phyloP scores from a whole-genome alignment of 371 early-diverging fungal species.

The Mycotypha africana region DNA sequence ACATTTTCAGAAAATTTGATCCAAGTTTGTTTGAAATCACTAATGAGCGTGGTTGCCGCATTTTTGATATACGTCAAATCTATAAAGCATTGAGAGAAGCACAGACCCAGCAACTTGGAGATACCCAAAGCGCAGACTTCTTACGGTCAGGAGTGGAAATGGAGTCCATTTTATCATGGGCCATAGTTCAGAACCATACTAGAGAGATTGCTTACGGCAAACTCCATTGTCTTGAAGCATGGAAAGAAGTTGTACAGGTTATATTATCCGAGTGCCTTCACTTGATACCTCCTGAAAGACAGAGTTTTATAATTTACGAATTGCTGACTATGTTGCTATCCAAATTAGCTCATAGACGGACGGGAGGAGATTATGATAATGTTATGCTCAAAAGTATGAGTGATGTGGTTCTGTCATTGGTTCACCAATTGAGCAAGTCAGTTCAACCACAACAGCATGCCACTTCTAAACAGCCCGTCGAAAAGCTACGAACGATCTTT shows the following conservation, averaged over 20 bases:
- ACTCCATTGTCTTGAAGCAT: conserved; percentile 62
- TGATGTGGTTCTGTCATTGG: conserved; percentile 49
- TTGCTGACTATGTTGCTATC: conserved; percentile 55
- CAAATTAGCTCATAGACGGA: conserved; percentile 43
- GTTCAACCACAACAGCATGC: too few species aligned
- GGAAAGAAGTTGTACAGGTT: conserved; percentile 77
- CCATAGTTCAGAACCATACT: conserved; percentile 59
- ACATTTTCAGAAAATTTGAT: conserved; percentile 20
- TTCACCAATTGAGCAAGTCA: conserved; percentile 14
- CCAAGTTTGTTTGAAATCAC: conserved; percentile 17
- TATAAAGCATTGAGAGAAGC: conserved; percentile 22
- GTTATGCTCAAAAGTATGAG: conserved; percentile 57
- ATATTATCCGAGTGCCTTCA: conserved; percentile 64
- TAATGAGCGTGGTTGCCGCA: conserved; percentile 53
- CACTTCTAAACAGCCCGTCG: conserved; percentile 45
- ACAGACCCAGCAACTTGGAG: conserved; percentile 1
- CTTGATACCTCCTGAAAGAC: conserved; percentile 48
- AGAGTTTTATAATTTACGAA: conserved; percentile 57
- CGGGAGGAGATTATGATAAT: conserved; percentile 19
- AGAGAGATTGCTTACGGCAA: conserved; percentile 61
- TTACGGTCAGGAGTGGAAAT: conserved; percentile 42
- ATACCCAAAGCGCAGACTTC: conserved; percentile 1
- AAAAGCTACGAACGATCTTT: conserved; percentile 52
- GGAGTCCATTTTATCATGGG: conserved; percentile 43
- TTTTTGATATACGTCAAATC: conserved; percentile 66